These are phyloP conservation scores for Leucosporidium yakuticum DNA, from an alignment of 768 basidiomycete species.

Conservation along the genomic window DNA sequence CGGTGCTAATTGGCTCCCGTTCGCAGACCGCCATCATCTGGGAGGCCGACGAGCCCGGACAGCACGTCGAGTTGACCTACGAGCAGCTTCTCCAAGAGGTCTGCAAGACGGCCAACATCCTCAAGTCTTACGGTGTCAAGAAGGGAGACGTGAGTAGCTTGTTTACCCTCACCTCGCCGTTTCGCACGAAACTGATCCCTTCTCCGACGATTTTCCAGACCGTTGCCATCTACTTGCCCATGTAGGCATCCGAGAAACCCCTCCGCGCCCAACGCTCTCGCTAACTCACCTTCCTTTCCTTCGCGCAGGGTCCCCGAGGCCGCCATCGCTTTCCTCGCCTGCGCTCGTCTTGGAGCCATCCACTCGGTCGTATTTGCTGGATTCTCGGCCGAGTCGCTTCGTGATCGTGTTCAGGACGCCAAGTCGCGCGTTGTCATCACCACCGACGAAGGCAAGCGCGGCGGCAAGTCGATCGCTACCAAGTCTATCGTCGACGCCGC, in stretches of 20 bases:
- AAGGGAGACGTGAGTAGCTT: constrained; percentile 65
- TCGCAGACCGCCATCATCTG: constrained; percentile 87
- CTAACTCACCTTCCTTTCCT: not conserved
- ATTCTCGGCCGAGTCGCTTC: constrained; percentile 87
- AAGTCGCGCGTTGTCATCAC: constrained; percentile 86
- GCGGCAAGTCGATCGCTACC: constrained; percentile 90
- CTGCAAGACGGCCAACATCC: constrained; percentile 80
- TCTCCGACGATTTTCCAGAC: constrained; percentile 45
- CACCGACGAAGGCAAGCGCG: constrained; percentile 85
- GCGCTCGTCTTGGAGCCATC: constrained; percentile 90
- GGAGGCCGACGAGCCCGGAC: constrained; percentile 89
- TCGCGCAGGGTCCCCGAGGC: constrained; percentile 67
- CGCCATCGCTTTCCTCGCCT: constrained; percentile 92
- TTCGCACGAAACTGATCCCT: not conserved
- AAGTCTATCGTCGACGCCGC: constrained; percentile 91
- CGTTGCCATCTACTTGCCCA: constrained; percentile 85
- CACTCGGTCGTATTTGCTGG: constrained; percentile 98
- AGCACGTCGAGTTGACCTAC: constrained; percentile 70
- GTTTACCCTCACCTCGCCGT: not conserved
- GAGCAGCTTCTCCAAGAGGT: constrained; percentile 84
- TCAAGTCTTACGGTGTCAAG: constrained; percentile 80
- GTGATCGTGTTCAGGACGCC: constrained; percentile 88
- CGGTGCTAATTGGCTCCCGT: no score
- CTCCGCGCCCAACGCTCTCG: not conserved
- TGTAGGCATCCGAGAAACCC: constrained; percentile 8